A percentile compares a stretch with the other conserved stretches of the same genome.
Conservation (phyloP, 345 rosid genomes). For the Erucastrum elatum region DNA sequence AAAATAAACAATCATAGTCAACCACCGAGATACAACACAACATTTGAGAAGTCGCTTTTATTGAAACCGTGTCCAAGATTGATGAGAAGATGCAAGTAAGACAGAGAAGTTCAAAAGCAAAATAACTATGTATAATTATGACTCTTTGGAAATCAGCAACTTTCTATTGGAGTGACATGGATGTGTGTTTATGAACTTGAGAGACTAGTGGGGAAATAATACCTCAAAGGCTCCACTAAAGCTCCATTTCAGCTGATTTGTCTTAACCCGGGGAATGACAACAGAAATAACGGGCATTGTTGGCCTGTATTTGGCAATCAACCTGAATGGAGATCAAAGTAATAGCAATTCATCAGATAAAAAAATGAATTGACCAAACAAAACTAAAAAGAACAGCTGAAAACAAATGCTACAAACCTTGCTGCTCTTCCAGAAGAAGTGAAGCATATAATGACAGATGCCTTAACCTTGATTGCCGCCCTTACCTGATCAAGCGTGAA, state of each 20-base stretch:
- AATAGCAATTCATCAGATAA: background rate
- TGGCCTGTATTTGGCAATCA: constrained; percentile 98
- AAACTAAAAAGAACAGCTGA: background rate
- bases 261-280: constrained; percentile 95
- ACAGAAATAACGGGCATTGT: constrained; percentile 98
- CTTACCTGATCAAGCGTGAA: constrained; percentile 59
- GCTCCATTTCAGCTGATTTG: constrained; percentile 97
- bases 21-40: background rate
- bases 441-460: constrained; percentile 93
- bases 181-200: background rate
- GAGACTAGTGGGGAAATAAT: background rate
- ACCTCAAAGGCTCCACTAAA: constrained; percentile 99
- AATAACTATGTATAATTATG: background rate
- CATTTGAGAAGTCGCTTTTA: background rate
- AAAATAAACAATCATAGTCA: background rate
- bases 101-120: background rate
- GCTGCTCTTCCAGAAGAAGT: constrained; percentile 99
- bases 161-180: background rate
- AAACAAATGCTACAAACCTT: constrained; percentile 50
- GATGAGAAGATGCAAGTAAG: background rate
- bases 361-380: background rate
- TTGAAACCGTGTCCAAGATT: background rate
- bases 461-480: constrained; percentile 98
- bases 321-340: constrained; percentile 49
- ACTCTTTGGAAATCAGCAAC: background rate